phyloP scores from a whole-genome alignment of 1,139 yeast genomes.

The Kurtzmaniella quercitrusa region DNA sequence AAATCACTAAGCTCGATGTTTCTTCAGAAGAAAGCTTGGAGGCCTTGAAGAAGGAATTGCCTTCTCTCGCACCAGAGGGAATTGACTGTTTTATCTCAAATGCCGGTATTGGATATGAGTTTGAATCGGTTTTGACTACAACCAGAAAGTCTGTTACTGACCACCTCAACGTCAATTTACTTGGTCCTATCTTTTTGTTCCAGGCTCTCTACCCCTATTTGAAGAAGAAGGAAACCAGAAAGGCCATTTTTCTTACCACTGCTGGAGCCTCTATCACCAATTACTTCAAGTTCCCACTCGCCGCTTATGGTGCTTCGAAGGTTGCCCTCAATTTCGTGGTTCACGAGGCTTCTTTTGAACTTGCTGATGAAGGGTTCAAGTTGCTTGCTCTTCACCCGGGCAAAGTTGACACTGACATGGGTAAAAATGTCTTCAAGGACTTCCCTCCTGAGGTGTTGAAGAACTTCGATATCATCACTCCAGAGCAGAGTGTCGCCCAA shows the following conservation, averaged over 20 bases:
- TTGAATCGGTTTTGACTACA: slow-evolving; percentile 4
- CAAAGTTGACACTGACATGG: slow-evolving; percentile 21
- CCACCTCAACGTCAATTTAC: slow-evolving; percentile 21
- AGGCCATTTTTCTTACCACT: slow-evolving; percentile 22
- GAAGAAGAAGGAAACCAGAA: slow-evolving; percentile 15
- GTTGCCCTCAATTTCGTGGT: slow-evolving; percentile 17
- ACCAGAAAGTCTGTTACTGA: slow-evolving; percentile 12
- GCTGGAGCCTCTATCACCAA: slow-evolving; percentile 17
- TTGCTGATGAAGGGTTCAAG: slow-evolving; percentile 17
- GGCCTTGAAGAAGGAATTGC: slow-evolving; percentile 2
- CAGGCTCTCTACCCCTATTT: slow-evolving; percentile 11
- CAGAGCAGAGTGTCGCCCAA: slow-evolving; percentile 9
- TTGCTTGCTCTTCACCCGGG: slow-evolving; percentile 30
- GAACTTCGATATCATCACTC: slow-evolving; percentile 5
- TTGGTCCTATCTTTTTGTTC: slow-evolving; percentile 26
- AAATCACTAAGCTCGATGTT: slow-evolving; percentile 6
- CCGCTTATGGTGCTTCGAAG: slow-evolving; percentile 17
- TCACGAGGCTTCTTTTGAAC: slow-evolving; percentile 4
- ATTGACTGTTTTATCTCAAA: slow-evolving; percentile 17
- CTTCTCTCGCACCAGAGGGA: slow-evolving; percentile 4
- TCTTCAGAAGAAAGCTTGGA: slow-evolving; percentile 6
- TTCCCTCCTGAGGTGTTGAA: neutral
- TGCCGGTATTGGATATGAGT: slow-evolving; percentile 12
- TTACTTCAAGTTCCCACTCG: slow-evolving; percentile 7
- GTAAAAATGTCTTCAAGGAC: neutral